phyloP scores from a whole-genome alignment of 768 basidiomycete species.

The Lyophyllum shimeji region DNA sequence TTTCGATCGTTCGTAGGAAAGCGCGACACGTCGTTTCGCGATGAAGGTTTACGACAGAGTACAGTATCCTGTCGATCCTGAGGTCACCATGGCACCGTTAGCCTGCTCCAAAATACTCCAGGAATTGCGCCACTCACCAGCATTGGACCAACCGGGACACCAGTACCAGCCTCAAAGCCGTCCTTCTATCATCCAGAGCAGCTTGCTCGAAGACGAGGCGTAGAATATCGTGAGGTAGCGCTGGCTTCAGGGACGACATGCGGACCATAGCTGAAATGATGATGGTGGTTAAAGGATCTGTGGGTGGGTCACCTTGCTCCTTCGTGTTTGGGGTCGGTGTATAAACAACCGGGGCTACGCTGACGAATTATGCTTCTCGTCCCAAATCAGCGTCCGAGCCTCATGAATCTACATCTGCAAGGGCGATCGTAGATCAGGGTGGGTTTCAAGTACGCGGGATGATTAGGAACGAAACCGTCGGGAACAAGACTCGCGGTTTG shows the following conservation, averaged over 20 bases:
- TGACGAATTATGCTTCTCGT: not conserved
- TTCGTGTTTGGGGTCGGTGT: not conserved
- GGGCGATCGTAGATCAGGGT: slow-evolving; percentile 11
- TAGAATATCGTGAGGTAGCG: slow-evolving; percentile 36
- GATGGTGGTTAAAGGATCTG: slow-evolving; percentile 10
- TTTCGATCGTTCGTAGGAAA: slow-evolving; percentile 38
- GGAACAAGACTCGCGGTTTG: slow-evolving; percentile 1
- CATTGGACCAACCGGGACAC: slow-evolving; percentile 29
- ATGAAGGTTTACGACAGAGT: slow-evolving; percentile 31
- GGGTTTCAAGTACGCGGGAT: not conserved
- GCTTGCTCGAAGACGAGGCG: slow-evolving; percentile 36
- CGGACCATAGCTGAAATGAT: not conserved
- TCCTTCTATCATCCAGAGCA: slow-evolving; percentile 26
- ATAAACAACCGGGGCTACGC: not conserved
- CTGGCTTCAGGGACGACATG: slow-evolving; percentile 9
- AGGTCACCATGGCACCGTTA: not conserved
- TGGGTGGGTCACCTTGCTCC: slow-evolving; percentile 5
- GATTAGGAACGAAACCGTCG: not conserved
- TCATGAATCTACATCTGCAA: not conserved
- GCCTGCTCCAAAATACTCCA: not conserved
- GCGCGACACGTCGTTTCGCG: slow-evolving; percentile 30
- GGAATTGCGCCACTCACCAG: slow-evolving; percentile 27
- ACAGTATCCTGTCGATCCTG: slow-evolving; percentile 38
- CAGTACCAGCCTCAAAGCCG: slow-evolving; percentile 29
- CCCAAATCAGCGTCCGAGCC: not conserved